Percentiles rank a stretch among this genome's conserved stretches.
phyloP scores from a whole-genome alignment of 2,329 filamentous ascomycete genomes.

The Harringtonia lauricola region DNA sequence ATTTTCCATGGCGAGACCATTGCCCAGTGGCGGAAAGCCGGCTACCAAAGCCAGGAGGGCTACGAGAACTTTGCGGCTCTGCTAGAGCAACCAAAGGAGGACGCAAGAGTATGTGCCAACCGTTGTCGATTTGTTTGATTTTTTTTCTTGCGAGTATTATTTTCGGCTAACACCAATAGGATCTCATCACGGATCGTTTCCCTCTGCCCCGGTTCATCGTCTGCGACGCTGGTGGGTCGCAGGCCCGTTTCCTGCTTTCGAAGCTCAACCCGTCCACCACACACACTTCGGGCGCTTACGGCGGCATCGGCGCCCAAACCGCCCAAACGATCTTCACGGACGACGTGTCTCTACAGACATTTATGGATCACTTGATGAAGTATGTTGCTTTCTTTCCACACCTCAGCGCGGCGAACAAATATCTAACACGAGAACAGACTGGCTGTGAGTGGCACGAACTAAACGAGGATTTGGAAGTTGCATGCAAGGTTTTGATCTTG shows the following conservation, averaged over 20 bases:
- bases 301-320: slow-evolving; percentile 71
- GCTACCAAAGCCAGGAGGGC: slow-evolving; percentile 94
- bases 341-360: slow-evolving; percentile 93
- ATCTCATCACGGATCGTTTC: slow-evolving; percentile 94
- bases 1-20: slow-evolving; percentile 99
- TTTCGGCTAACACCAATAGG: slow-evolving; percentile 36
- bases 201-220: slow-evolving; percentile 98
- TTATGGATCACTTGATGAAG: slow-evolving; percentile 99
- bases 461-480: slow-evolving; percentile 11
- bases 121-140: neutral
- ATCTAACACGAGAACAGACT: slow-evolving; percentile 25
- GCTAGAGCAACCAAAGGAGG: slow-evolving; percentile 89
- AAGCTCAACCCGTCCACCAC: slow-evolving; percentile 98
- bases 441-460: slow-evolving; percentile 54
- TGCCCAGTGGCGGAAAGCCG: slow-evolving; percentile 94
- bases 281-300: slow-evolving; percentile 86
- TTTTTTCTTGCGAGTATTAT: slow-evolving; percentile 2
- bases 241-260: slow-evolving; percentile 90
- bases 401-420: neutral
- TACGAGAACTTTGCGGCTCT: slow-evolving; percentile 92
- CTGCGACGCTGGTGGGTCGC: slow-evolving; percentile 94
- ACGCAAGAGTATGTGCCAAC: slow-evolving; percentile 51
- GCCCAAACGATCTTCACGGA: slow-evolving; percentile 99
- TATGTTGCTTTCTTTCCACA: slow-evolving; percentile 32
- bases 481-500: neutral